phyloP scores from a whole-genome alignment of 176 grass and related monocot genomes.

The Triticum dicoccoides region DNA sequence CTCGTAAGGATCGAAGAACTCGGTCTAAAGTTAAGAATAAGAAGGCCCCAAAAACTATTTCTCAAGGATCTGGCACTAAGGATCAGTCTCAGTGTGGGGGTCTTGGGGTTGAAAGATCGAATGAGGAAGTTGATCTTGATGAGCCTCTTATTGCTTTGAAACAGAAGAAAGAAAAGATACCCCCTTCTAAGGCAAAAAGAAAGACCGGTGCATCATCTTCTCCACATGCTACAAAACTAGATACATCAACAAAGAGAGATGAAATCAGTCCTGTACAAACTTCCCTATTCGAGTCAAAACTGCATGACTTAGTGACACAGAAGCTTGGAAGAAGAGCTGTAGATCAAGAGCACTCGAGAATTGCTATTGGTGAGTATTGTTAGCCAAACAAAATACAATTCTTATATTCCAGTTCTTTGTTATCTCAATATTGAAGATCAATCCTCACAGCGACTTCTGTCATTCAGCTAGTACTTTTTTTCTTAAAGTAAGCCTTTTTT shows the following conservation, averaged over 20 bases:
- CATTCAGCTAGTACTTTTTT: conserved; percentile 3
- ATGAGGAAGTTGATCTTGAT: conserved; percentile 49
- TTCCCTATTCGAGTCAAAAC: neutral
- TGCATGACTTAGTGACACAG: neutral
- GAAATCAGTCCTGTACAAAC: neutral
- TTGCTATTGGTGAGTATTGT: conserved; percentile 32
- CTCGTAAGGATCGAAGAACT: conserved; percentile 51
- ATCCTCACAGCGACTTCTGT: neutral
- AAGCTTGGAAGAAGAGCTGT: neutral
- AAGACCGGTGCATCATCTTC: conserved; percentile 4
- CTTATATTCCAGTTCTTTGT: conserved; percentile 2
- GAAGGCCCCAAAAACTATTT: conserved; percentile 24
- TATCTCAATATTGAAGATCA: conserved; percentile 3
- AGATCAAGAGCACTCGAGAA: conserved; percentile 23
- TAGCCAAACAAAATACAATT: neutral
- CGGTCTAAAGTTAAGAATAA: conserved; percentile 43
- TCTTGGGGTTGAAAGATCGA: neutral
- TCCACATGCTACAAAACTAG: neutral
- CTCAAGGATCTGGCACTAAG: conserved; percentile 16
- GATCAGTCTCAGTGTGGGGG: neutral
- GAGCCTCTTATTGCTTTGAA: conserved; percentile 60
- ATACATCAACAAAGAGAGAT: conserved; percentile 8
- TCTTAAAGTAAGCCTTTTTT: neutral
- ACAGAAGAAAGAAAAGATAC: conserved; percentile 33
- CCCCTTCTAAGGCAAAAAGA: conserved; percentile 26